Conservation (phyloP, 805 yeast genomes). For the Metschnikowia reukaufii region DNA sequence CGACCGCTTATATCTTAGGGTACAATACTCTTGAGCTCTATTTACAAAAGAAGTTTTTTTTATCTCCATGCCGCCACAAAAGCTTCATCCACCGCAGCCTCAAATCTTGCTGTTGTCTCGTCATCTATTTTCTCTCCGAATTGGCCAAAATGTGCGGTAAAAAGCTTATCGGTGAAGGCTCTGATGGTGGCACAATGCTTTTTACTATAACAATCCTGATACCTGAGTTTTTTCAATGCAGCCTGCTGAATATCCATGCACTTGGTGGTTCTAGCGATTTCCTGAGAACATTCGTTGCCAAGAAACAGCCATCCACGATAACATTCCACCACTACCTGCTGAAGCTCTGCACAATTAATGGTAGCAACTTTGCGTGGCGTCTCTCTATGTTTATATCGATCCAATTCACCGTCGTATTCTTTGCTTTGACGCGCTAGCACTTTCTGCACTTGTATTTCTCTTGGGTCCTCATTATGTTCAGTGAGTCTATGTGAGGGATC, state of each 20-base stretch:
- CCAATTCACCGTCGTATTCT: slow-evolving; percentile 29
- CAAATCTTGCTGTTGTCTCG: slow-evolving; percentile 27
- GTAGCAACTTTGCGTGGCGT: slow-evolving; percentile 25
- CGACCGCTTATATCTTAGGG: no score
- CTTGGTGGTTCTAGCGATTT: slow-evolving; percentile 25
- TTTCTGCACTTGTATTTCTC: slow-evolving; percentile 28
- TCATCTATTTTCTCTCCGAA: slow-evolving; percentile 33
- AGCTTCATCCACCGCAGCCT: slow-evolving; percentile 30
- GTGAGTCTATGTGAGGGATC: slow-evolving; percentile 26
- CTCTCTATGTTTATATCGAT: slow-evolving; percentile 31
- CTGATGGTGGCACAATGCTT: slow-evolving; percentile 40
- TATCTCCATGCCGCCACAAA: slow-evolving; percentile 37
- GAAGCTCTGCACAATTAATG: slow-evolving; percentile 43
- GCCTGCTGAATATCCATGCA: slow-evolving; percentile 37
- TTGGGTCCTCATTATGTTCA: slow-evolving; percentile 16
- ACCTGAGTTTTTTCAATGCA: slow-evolving; percentile 35
- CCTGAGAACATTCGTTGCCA: slow-evolving; percentile 31
- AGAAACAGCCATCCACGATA: slow-evolving; percentile 33
- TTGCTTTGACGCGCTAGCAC: slow-evolving; percentile 21
- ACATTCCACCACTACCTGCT: slow-evolving; percentile 37
- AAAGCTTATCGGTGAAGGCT: slow-evolving; percentile 35
- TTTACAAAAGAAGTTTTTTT: slow-evolving; percentile 12
- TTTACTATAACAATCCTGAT: slow-evolving; percentile 36
- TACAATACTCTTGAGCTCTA: no score
- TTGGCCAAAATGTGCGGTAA: slow-evolving; percentile 38